Conservation (phyloP, 257 asterid species). For the Solanum appendiculatum region DNA sequence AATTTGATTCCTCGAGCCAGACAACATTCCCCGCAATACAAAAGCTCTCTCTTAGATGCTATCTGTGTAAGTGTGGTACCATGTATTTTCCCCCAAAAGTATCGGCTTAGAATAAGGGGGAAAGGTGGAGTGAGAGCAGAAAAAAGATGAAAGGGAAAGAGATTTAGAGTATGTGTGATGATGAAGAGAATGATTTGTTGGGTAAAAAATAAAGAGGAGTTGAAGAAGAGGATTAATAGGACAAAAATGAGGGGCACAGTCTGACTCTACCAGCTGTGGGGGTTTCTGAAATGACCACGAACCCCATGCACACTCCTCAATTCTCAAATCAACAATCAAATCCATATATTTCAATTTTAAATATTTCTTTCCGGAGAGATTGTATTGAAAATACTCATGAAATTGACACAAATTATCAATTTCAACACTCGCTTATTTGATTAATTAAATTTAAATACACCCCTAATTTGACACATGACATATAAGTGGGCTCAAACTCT, state of each 20-base stretch:
- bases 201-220: neutral
- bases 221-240: constrained; percentile 12
- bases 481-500: too few relatives aligned
- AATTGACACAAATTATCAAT: too few relatives aligned
- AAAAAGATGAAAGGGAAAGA: constrained; percentile 1
- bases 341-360: too few relatives aligned
- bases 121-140: neutral
- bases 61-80: neutral
- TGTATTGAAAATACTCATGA: too few relatives aligned
- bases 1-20: constrained; percentile 41
- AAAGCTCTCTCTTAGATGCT: neutral
- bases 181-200: constrained; percentile 6
- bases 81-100: neutral
- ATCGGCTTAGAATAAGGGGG: neutral
- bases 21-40: constrained; percentile 48
- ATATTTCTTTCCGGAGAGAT: too few relatives aligned
- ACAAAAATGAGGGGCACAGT: constrained; percentile 12
- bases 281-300: constrained; percentile 13
- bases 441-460: too few relatives aligned
- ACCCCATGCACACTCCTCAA: neutral
- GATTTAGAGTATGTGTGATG: neutral
- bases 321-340: too few relatives aligned
- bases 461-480: too few relatives aligned
- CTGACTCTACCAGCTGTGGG: constrained; percentile 35
- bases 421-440: too few relatives aligned